A percentile compares a stretch with the other conserved stretches of the same genome.
These are phyloP conservation scores for Craterostigma plantagineum DNA, from an alignment of 257 asterid genomes.

Conservation along the genomic window DNA sequence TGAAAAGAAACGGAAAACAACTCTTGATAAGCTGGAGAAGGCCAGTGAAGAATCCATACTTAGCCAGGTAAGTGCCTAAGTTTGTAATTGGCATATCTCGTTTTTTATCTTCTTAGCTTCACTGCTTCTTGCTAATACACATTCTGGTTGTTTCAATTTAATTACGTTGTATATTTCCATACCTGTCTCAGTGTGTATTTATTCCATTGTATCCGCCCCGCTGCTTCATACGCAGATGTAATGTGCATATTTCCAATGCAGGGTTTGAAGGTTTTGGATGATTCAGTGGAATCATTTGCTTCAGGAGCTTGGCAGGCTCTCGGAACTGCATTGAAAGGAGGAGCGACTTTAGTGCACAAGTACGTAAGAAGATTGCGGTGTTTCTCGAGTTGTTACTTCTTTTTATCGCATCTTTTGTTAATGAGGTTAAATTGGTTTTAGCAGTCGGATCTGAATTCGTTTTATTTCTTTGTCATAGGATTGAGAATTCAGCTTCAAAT, in stretches of 20 bases:
- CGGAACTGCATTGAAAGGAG: slow-evolving; percentile 90
- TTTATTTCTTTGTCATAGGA: slow-evolving; percentile 27
- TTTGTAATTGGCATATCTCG: neutral
- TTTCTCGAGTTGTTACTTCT: no score
- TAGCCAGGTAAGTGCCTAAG: slow-evolving; percentile 51
- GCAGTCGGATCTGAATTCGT: neutral
- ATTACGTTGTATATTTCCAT: no score
- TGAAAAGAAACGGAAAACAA: slow-evolving; percentile 45
- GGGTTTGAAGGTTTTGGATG: slow-evolving; percentile 79
- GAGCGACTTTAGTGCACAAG: slow-evolving; percentile 49
- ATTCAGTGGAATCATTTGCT: slow-evolving; percentile 71
- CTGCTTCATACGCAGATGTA: slow-evolving; percentile 1
- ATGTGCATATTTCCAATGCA: slow-evolving; percentile 19
- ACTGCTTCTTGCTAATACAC: no score
- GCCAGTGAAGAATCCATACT: slow-evolving; percentile 81
- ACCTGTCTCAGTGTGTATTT: no score
- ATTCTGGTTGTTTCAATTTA: neutral
- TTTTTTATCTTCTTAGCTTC: neutral
- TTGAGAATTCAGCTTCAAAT: slow-evolving; percentile 63
- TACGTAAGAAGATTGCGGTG: slow-evolving; percentile 12
- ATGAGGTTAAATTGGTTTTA: slow-evolving; percentile 3
- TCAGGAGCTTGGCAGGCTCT: slow-evolving; percentile 97
- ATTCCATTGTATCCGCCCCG: neutral
- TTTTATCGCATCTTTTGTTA: no score
- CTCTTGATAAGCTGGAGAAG: slow-evolving; percentile 69